These are phyloP conservation scores for Cryphonectria nitschkei DNA, from an alignment of 2,329 filamentous ascomycete species.

Conservation along the genomic window DNA sequence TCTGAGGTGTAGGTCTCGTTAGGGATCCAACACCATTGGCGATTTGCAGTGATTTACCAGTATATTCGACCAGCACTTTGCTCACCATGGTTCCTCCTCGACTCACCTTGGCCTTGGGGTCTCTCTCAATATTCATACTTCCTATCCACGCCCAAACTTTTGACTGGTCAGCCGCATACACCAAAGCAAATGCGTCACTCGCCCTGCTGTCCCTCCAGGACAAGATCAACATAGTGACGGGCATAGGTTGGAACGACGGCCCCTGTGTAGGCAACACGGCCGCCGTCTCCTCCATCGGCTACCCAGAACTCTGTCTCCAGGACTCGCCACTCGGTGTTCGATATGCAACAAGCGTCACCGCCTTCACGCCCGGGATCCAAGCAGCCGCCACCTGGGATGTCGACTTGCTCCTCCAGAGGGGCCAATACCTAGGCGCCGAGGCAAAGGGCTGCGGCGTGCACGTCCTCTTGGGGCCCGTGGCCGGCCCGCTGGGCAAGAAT, in stretches of 20 bases:
- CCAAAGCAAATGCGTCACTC: constrained; percentile 69
- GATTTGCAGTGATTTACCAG: not conserved
- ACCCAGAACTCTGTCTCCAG: constrained; percentile 76
- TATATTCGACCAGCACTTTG: not conserved
- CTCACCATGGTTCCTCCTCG: not conserved
- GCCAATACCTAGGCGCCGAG: constrained; percentile 70
- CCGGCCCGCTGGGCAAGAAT: constrained; percentile 75
- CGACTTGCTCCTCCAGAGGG: constrained; percentile 71
- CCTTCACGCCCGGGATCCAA: constrained; percentile 80
- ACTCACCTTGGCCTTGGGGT: constrained; percentile 8
- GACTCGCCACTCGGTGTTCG: constrained; percentile 80
- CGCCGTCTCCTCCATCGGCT: constrained; percentile 59
- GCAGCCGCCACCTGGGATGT: constrained; percentile 81
- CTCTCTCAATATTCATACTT: constrained; percentile 52
- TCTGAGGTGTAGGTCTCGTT: not conserved
- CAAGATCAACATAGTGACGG: constrained; percentile 80
- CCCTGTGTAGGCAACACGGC: constrained; percentile 68
- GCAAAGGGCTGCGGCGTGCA: constrained; percentile 72
- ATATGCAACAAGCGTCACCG: constrained; percentile 70
- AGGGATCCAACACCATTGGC: not conserved
- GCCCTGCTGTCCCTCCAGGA: constrained; percentile 71
- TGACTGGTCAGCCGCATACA: constrained; percentile 70
- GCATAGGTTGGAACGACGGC: constrained; percentile 74
- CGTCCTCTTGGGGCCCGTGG: constrained; percentile 74
- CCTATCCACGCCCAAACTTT: constrained; percentile 49